Evolutionary conservation across 73 alveolate species (phyloP).

Genomic region (Paramecium tetraurelia): DNA sequence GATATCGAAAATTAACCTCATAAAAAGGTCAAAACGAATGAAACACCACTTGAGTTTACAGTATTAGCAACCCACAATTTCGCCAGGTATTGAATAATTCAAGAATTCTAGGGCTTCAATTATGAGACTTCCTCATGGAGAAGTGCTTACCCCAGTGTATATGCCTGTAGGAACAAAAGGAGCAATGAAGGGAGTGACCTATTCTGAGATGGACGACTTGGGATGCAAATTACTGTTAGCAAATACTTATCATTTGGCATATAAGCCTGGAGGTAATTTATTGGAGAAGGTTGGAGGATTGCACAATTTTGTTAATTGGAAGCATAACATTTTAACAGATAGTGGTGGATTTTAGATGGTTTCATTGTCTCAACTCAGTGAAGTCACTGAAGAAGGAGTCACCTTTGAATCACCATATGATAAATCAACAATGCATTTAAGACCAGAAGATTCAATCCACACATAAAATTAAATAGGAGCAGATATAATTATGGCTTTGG

Average conservation of each 20-base stretch:
- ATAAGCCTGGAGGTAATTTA: slow-evolving; percentile 98
- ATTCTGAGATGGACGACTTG: slow-evolving; percentile 88
- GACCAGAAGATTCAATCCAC: slow-evolving; percentile 98
- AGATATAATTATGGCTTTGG: slow-evolving; percentile 99
- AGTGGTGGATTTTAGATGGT: slow-evolving; percentile 99
- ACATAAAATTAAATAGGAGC: slow-evolving; percentile 97
- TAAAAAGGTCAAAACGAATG: neutral
- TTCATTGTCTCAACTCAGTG: slow-evolving; percentile 87
- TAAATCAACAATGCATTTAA: slow-evolving; percentile 90
- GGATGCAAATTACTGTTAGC: slow-evolving; percentile 96
- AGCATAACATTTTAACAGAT: slow-evolving; percentile 95
- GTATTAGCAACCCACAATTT: neutral
- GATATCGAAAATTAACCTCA: neutral
- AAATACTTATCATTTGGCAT: slow-evolving; percentile 98
- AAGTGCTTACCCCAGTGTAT: slow-evolving; percentile 97
- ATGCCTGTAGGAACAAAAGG: slow-evolving; percentile 99
- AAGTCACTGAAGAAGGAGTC: slow-evolving; percentile 96
- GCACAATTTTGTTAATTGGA: slow-evolving; percentile 94
- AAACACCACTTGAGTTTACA: slow-evolving; percentile 8
- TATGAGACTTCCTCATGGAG: slow-evolving; percentile 98
- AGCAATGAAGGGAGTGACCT: slow-evolving; percentile 91
- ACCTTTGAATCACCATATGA: slow-evolving; percentile 96
- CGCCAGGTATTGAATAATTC: neutral
- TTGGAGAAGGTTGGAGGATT: slow-evolving; percentile 92
- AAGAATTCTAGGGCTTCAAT: slow-evolving; percentile 81